Conservation (phyloP, 495 filamentous ascomycete species). For the Lasiosphaeriaceae sp. region DNA sequence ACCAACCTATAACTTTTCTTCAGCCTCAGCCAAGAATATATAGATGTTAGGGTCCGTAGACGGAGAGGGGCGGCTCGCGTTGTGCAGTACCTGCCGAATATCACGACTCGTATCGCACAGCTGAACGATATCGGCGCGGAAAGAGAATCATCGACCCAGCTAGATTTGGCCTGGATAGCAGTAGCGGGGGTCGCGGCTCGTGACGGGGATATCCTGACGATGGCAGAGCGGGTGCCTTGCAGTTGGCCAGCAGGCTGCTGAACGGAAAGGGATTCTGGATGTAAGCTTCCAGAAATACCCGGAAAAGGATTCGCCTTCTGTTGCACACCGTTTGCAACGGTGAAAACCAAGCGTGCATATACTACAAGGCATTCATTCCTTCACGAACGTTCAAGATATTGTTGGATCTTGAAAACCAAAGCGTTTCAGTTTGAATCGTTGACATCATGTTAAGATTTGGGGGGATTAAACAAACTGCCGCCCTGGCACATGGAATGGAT, state of each 20-base stretch:
- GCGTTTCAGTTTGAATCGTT: background rate
- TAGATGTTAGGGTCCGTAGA: too few relatives aligned
- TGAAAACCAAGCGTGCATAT: too few relatives aligned
- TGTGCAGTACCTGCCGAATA: background rate
- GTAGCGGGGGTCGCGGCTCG: background rate
- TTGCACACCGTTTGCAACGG: background rate
- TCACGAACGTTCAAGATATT: background rate
- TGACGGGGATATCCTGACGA: background rate
- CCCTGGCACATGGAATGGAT: background rate
- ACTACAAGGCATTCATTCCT: too few relatives aligned
- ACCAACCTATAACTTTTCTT: too few relatives aligned
- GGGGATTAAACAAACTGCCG: background rate
- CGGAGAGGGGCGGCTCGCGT: too few relatives aligned
- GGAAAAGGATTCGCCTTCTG: background rate
- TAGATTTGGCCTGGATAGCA: background rate
- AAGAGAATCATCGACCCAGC: background rate
- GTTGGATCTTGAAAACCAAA: background rate
- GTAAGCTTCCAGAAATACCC: slow-evolving; percentile 1
- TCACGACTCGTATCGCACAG: background rate
- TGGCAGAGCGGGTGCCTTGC: background rate
- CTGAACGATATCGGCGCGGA: too few relatives aligned
- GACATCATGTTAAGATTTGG: too few relatives aligned
- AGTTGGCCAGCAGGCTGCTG: background rate
- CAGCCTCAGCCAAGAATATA: too few relatives aligned
- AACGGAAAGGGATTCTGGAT: background rate